phyloP scores from a whole-genome alignment of 169 alveolate genomes.

The Plasmodium reichenowi region DNA sequence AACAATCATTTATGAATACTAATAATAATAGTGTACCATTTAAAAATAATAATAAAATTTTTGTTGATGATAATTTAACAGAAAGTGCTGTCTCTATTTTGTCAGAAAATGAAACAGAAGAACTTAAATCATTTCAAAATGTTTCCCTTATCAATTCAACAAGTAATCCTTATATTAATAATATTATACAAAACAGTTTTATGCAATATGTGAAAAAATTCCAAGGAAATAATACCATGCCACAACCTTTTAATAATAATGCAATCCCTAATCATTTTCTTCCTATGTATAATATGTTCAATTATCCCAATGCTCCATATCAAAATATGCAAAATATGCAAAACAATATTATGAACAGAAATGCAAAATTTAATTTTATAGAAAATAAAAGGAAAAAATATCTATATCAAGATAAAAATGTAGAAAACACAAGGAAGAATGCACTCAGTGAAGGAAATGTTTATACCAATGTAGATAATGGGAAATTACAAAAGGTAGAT shows the following conservation, averaged over 20 bases:
- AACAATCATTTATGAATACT: background rate
- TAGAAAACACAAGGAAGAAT: background rate
- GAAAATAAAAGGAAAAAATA: slow-evolving; percentile 40
- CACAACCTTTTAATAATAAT: slow-evolving; percentile 4
- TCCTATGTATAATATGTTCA: no score
- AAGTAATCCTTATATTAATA: slow-evolving; percentile 28
- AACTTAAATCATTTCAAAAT: slow-evolving; percentile 48
- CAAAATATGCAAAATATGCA: background rate
- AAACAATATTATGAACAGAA: background rate
- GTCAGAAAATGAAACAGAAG: slow-evolving; percentile 65
- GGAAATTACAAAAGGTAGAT: background rate
- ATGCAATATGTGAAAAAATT: slow-evolving; percentile 10
- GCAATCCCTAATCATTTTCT: background rate
- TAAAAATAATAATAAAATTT: slow-evolving; percentile 5
- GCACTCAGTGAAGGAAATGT: background rate
- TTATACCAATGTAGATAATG: background rate
- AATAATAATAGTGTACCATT: background rate
- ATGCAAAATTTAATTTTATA: slow-evolving; percentile 6
- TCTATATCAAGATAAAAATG: slow-evolving; percentile 12
- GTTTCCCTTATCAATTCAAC: slow-evolving; percentile 37
- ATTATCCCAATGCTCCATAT: no score
- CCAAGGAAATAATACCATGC: background rate
- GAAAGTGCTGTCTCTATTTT: slow-evolving; percentile 41
- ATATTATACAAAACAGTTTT: slow-evolving; percentile 29
- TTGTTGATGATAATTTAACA: slow-evolving; percentile 52